phyloP scores from a whole-genome alignment of 2,329 filamentous ascomycete species.

The Monosporascus ibericus region DNA sequence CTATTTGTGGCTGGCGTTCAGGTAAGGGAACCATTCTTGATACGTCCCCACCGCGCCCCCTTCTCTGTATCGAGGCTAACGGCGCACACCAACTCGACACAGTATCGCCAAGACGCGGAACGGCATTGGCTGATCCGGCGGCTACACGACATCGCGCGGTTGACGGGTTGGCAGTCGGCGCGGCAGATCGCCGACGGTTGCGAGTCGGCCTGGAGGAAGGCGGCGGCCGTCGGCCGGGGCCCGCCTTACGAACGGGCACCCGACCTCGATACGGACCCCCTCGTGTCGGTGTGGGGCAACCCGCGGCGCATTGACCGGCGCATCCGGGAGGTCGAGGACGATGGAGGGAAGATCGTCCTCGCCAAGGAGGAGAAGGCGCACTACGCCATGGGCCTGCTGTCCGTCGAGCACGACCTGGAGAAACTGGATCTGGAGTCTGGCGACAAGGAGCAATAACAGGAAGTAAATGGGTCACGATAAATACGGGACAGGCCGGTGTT shows the following conservation, averaged over 20 bases:
- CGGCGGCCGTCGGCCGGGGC: constrained; percentile 65
- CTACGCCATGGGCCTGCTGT: constrained; percentile 73
- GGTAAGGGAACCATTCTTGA: constrained; percentile 32
- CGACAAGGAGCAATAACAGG: constrained; percentile 12
- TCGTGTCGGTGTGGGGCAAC: constrained; percentile 40
- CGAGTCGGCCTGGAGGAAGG: constrained; percentile 76
- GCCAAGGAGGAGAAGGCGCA: constrained; percentile 58
- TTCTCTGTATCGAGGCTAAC: background rate
- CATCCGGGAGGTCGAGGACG: constrained; percentile 40
- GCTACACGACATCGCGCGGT: constrained; percentile 66
- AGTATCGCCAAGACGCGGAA: constrained; percentile 68
- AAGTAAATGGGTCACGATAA: too few species aligned
- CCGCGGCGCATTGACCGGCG: constrained; percentile 45
- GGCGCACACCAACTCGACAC: constrained; percentile 9
- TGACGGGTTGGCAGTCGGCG: constrained; percentile 85
- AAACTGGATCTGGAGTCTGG: constrained; percentile 49
- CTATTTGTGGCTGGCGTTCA: constrained; percentile 82
- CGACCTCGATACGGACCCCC: constrained; percentile 28
- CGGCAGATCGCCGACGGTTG: constrained; percentile 76
- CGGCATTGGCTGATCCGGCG: constrained; percentile 71
- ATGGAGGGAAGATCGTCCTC: constrained; percentile 47
- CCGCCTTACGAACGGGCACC: constrained; percentile 60
- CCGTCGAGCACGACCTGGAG: constrained; percentile 70
- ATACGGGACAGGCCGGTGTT: background rate
- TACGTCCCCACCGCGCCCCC: too few species aligned